A percentile compares a stretch with the other conserved stretches of the same genome.
Conservation (phyloP, 1,139 yeast species). For the Diutina rugosa region DNA sequence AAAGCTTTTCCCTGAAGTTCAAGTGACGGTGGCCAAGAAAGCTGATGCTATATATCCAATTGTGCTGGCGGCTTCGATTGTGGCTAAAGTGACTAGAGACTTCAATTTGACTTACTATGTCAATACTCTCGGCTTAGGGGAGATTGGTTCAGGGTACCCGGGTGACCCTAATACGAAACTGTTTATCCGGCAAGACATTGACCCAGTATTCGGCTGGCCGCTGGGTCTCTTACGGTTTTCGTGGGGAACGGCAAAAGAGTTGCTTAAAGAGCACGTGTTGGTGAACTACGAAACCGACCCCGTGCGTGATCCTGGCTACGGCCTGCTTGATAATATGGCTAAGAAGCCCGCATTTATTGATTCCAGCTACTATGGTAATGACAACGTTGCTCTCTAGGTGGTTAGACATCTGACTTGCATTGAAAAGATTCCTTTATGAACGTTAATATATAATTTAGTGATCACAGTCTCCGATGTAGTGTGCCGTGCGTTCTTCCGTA, state of each 20-base stretch:
- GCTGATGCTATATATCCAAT: slow-evolving; percentile 93
- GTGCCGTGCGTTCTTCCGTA: too few species aligned
- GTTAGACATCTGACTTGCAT: too few species aligned
- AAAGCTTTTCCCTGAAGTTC: slow-evolving; percentile 52
- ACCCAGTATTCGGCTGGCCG: slow-evolving; percentile 81
- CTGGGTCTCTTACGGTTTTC: slow-evolving; percentile 66
- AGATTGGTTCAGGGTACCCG: slow-evolving; percentile 88
- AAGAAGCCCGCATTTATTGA: neutral
- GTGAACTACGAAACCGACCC: slow-evolving; percentile 9
- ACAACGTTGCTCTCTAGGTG: neutral
- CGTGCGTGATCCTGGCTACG: neutral
- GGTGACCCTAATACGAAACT: slow-evolving; percentile 73
- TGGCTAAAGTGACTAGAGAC: slow-evolving; percentile 94
- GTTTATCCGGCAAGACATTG: slow-evolving; percentile 57
- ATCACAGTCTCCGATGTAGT: too few species aligned
- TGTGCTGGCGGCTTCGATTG: slow-evolving; percentile 93
- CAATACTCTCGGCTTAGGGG: slow-evolving; percentile 10
- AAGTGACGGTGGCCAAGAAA: slow-evolving; percentile 82
- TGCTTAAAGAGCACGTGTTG: slow-evolving; percentile 41
- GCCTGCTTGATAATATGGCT: neutral
- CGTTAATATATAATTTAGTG: too few species aligned
- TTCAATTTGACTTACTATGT: slow-evolving; percentile 35
- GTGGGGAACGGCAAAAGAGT: slow-evolving; percentile 87
- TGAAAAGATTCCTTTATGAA: too few species aligned
- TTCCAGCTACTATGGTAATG: neutral